Conservation (phyloP, 2,329 filamentous ascomycete species). For the Ophiostoma sp. region DNA sequence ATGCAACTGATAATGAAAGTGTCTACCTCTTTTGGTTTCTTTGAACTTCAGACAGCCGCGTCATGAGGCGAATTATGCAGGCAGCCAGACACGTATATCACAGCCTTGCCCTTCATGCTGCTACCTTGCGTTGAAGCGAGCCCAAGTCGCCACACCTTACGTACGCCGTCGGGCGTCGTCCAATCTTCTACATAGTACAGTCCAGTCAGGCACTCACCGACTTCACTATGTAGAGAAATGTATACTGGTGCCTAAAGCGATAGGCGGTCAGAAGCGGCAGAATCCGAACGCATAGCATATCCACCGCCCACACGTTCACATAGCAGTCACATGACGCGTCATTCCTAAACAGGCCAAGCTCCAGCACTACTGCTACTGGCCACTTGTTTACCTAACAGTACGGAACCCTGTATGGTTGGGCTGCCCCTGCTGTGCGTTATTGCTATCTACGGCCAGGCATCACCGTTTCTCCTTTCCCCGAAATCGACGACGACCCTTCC, state of each 20-base stretch:
- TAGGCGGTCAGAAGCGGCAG: slow-evolving; percentile 19
- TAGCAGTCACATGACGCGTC: slow-evolving; percentile 25
- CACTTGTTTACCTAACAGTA: slow-evolving; percentile 9
- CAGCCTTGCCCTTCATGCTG: neutral
- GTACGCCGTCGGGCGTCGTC: neutral
- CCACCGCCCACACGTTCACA: neutral
- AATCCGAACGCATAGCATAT: neutral
- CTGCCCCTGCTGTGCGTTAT: slow-evolving; percentile 8
- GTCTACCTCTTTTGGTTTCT: neutral
- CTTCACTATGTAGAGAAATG: neutral
- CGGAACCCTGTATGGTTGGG: slow-evolving; percentile 7
- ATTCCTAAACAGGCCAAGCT: slow-evolving; percentile 19
- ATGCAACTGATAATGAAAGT: no score
- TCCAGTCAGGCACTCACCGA: slow-evolving; percentile 8
- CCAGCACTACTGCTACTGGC: neutral
- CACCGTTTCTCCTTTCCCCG: slow-evolving; percentile 19
- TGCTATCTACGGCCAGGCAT: slow-evolving; percentile 21
- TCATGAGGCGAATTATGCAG: neutral
- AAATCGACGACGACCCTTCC: slow-evolving; percentile 9
- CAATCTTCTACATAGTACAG: neutral
- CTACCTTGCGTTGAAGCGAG: neutral
- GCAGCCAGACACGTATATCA: neutral
- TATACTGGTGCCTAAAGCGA: neutral
- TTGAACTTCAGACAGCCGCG: neutral
- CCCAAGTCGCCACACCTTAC: neutral